These are phyloP conservation scores for Fusarium austroafricanum DNA, from an alignment of 2,329 filamentous ascomycete genomes.

Conservation along the genomic window DNA sequence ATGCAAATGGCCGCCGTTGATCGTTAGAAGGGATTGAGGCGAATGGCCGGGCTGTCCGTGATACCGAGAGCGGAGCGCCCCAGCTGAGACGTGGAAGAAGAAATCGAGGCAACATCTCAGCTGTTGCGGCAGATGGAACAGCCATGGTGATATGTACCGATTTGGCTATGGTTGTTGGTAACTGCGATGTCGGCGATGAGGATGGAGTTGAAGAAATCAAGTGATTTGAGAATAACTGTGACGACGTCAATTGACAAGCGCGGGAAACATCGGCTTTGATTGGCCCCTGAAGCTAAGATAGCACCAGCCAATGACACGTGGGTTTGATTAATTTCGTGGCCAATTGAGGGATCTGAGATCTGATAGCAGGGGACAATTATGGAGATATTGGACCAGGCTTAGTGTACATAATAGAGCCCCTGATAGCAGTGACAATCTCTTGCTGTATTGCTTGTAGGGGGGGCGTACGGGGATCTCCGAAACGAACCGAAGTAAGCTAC, in stretches of 20 bases:
- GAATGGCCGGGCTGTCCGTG: constrained; percentile 39
- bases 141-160: constrained; percentile 42
- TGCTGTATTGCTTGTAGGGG: not conserved
- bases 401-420: too few relatives aligned
- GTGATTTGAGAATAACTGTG: constrained; percentile 23
- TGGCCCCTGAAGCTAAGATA: constrained; percentile 22
- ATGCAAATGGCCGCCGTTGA: constrained; percentile 37
- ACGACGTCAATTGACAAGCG: constrained; percentile 40
- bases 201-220: constrained; percentile 21
- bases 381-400: too few relatives aligned
- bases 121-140: constrained; percentile 43
- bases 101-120: constrained; percentile 62
- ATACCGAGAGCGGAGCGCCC: constrained; percentile 50
- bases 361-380: not conserved
- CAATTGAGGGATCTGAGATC: constrained; percentile 33
- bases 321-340: constrained; percentile 3
- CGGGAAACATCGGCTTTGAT: constrained; percentile 45
- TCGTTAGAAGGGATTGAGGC: constrained; percentile 25
- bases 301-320: constrained; percentile 27
- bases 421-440: too few relatives aligned
- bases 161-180: not conserved
- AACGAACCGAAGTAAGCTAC: not conserved
- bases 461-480: too few relatives aligned
- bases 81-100: constrained; percentile 68
- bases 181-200: constrained; percentile 19